Evolutionary conservation across 1,284 basidiomycete genomes (phyloP).

Genomic region (Leucoagaricus sp.): DNA sequence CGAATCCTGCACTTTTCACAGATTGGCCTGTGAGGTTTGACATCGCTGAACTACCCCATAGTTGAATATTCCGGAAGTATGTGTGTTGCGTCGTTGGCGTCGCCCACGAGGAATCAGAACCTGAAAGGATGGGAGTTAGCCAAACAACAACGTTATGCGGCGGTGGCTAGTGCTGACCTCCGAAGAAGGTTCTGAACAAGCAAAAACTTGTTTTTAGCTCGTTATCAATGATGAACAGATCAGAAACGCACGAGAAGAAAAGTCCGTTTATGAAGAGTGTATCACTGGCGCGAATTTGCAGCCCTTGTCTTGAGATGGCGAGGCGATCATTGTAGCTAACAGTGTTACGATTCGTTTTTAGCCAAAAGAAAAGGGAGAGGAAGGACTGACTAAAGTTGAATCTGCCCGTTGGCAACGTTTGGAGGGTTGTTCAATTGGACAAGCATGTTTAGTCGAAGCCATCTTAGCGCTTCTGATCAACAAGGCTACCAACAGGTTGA

Average conservation of each 20-base stretch:
- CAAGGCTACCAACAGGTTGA: background rate
- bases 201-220: constrained; percentile 2
- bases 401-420: constrained; percentile 55
- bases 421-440: constrained; percentile 61
- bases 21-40: constrained; percentile 46
- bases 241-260: constrained; percentile 59
- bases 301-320: constrained; percentile 48
- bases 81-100: constrained; percentile 61
- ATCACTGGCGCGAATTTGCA: constrained; percentile 52
- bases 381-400: constrained; percentile 52
- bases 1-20: constrained; percentile 29
- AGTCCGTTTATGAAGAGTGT: constrained; percentile 57
- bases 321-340: constrained; percentile 57
- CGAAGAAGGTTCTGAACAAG: constrained; percentile 65
- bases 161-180: constrained; percentile 41
- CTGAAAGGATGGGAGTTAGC: constrained; percentile 28
- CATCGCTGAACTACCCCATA: constrained; percentile 50
- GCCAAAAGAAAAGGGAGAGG: background rate
- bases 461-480: constrained; percentile 36
- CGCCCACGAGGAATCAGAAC: constrained; percentile 65
- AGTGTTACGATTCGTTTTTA: constrained; percentile 4
- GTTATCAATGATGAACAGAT: background rate
- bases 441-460: constrained; percentile 58
- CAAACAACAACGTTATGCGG: too few species aligned
- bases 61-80: constrained; percentile 68